Conservation (phyloP, 208 protist genomes). For the Wallacemonas collosoma region DNA sequence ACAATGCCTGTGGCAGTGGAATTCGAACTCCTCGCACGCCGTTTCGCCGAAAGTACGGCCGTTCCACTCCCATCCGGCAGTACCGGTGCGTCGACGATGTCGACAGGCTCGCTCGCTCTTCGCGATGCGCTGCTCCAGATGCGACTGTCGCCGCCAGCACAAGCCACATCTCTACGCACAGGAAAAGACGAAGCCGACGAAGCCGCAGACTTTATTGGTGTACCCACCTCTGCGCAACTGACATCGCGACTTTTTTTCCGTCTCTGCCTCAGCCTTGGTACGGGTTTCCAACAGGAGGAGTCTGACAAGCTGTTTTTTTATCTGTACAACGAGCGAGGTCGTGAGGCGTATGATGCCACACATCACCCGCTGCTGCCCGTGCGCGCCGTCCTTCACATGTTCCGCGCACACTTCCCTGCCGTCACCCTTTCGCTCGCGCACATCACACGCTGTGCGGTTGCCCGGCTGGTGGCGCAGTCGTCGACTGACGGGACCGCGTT, state of each 20-base stretch:
- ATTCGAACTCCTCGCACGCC: conserved; percentile 65
- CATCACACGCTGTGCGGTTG: conserved; percentile 30
- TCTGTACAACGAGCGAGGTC: conserved; percentile 37
- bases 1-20: conserved; percentile 49
- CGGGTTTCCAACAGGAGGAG: conserved; percentile 44
- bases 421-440: conserved; percentile 49
- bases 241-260: conserved; percentile 53
- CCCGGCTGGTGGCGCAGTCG: conserved; percentile 43
- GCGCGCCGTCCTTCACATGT: conserved; percentile 39
- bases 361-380: conserved; percentile 35
- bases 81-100: neutral
- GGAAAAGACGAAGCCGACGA: conserved; percentile 23
- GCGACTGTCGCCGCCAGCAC: neutral
- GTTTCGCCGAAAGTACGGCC: conserved; percentile 60
- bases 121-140: conserved; percentile 34
- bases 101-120: conserved; percentile 59
- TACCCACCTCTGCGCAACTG: conserved; percentile 20
- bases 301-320: conserved; percentile 65
- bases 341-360: neutral
- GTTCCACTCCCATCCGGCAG: conserved; percentile 20
- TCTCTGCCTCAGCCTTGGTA: conserved; percentile 43
- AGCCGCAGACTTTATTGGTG: conserved; percentile 27
- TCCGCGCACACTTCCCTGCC: conserved; percentile 60
- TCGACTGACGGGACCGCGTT: conserved; percentile 48
- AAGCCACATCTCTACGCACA: neutral